Conservation (phyloP, 1,284 basidiomycete genomes). For the Tilletiaria anomala region DNA sequence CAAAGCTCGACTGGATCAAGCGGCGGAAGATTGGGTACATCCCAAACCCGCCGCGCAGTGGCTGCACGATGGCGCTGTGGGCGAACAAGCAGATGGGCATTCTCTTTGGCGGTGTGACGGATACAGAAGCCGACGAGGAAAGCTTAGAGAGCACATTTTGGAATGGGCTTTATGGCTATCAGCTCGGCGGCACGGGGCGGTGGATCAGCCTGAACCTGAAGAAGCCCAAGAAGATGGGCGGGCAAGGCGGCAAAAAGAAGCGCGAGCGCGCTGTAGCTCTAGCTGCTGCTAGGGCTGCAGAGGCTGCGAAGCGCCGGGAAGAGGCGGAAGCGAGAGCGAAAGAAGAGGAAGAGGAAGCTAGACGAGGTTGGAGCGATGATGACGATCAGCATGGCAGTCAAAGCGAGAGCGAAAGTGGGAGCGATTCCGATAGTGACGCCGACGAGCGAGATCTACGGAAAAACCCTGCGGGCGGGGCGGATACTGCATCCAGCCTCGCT, state of each 20-base stretch:
- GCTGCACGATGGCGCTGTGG: slow-evolving; percentile 76
- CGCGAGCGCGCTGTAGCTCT: slow-evolving; percentile 24
- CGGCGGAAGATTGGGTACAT: slow-evolving; percentile 61
- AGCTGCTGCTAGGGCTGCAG: slow-evolving; percentile 8
- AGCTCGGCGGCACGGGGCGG: slow-evolving; percentile 58
- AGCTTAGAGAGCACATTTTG: slow-evolving; percentile 49
- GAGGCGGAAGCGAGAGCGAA: slow-evolving; percentile 7
- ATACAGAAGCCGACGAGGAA: slow-evolving; percentile 76
- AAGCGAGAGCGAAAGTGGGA: too few species aligned
- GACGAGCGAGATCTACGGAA: too few species aligned
- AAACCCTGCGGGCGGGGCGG: too few species aligned
- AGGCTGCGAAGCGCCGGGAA: neutral
- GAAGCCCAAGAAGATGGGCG: slow-evolving; percentile 46
- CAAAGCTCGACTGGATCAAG: slow-evolving; percentile 60
- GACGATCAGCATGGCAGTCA: too few species aligned
- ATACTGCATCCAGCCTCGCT: too few species aligned
- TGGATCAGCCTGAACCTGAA: slow-evolving; percentile 64
- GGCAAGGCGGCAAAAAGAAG: slow-evolving; percentile 43
- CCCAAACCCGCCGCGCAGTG: slow-evolving; percentile 44
- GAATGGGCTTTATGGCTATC: slow-evolving; percentile 50
- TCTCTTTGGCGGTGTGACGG: slow-evolving; percentile 79
- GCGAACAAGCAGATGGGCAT: slow-evolving; percentile 52
- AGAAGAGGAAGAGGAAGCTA: slow-evolving; percentile 6
- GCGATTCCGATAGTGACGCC: too few species aligned
- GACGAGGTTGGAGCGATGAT: slow-evolving; percentile 6